A percentile compares a stretch with the other conserved stretches of the same genome.
Conservation (phyloP, 75 land plant species). For the Azolla pinnata region DNA sequence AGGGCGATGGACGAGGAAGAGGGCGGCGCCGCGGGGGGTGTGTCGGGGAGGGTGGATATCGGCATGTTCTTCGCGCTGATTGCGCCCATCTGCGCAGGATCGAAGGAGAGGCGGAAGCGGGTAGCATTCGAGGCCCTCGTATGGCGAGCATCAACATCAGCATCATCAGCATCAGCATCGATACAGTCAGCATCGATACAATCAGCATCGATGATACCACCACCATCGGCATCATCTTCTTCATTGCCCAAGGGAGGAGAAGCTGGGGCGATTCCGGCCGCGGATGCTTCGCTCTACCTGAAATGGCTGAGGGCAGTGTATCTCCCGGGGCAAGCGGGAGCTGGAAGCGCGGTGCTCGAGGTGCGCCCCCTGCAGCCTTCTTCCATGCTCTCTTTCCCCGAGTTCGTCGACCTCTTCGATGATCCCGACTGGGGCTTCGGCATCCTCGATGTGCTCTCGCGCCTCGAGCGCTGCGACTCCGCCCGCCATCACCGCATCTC, state of each 20-base stretch:
- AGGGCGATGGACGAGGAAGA: constrained; percentile 48
- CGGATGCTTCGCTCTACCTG: constrained; percentile 50
- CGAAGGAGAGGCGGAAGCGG: constrained; percentile 67
- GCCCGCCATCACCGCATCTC: constrained; percentile 52
- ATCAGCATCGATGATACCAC: too few relatives aligned
- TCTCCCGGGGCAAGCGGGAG: constrained; percentile 44
- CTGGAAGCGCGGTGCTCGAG: constrained; percentile 50
- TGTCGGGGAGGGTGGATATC: constrained; percentile 74
- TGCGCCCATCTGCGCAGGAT: constrained; percentile 78
- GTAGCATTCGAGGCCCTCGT: constrained; percentile 72
- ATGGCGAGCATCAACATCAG: constrained; percentile 57
- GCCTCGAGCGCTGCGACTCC: constrained; percentile 76
- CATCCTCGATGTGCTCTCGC: constrained; percentile 55
- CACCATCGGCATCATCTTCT: too few relatives aligned
- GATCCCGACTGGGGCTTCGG: constrained; percentile 94
- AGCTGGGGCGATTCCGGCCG: constrained; percentile 42
- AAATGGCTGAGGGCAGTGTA: constrained; percentile 72
- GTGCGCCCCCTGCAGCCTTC: constrained; percentile 42
- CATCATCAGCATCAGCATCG: too few relatives aligned
- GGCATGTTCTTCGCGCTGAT: constrained; percentile 79
- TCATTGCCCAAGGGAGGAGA: constrained; percentile 30
- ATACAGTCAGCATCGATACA: too few relatives aligned
- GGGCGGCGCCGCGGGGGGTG: too few relatives aligned
- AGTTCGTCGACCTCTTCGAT: constrained; percentile 86
- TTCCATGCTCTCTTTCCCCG: constrained; percentile 40